Evolutionary conservation across 108 stramenopile genomes (phyloP).

Genomic region (Cyclotella atomus): DNA sequence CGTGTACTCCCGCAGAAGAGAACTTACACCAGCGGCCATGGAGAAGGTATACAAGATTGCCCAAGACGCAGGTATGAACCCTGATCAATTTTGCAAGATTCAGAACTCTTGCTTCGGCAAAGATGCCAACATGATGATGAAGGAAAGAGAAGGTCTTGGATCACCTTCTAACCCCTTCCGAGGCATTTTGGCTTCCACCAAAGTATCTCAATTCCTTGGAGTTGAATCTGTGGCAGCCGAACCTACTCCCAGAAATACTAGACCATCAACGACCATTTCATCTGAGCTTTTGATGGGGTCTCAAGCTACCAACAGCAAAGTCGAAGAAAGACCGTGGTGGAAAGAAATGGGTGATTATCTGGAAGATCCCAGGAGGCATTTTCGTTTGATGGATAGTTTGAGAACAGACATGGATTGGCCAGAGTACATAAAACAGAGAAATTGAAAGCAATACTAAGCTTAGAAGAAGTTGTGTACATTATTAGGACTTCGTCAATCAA

Average conservation of each 20-base stretch:
- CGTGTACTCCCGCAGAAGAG: slow-evolving; percentile 89
- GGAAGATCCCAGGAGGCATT: slow-evolving; percentile 88
- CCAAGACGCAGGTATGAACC: slow-evolving; percentile 89
- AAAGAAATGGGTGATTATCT: slow-evolving; percentile 88
- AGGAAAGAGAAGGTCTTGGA: slow-evolving; percentile 47
- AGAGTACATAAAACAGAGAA: slow-evolving; percentile 56
- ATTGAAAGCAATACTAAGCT: too few species aligned
- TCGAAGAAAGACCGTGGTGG: slow-evolving; percentile 73
- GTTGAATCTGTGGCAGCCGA: slow-evolving; percentile 91
- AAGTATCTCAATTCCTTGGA: slow-evolving; percentile 83
- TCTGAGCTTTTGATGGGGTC: slow-evolving; percentile 27
- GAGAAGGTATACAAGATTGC: slow-evolving; percentile 89
- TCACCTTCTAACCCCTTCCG: slow-evolving; percentile 74
- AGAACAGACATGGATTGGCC: slow-evolving; percentile 84
- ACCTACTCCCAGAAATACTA: slow-evolving; percentile 39
- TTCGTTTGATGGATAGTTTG: slow-evolving; percentile 77
- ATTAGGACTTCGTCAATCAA: too few species aligned
- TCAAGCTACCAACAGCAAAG: slow-evolving; percentile 5
- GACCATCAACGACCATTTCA: slow-evolving; percentile 25
- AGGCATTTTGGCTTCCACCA: slow-evolving; percentile 85
- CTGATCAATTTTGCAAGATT: slow-evolving; percentile 91
- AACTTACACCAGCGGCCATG: slow-evolving; percentile 77
- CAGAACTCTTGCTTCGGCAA: slow-evolving; percentile 88
- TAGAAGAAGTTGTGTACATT: too few species aligned
- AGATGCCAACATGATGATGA: slow-evolving; percentile 9